phyloP scores from a whole-genome alignment of 352 stramenopile genomes.

The Globisporangium middletonii region DNA sequence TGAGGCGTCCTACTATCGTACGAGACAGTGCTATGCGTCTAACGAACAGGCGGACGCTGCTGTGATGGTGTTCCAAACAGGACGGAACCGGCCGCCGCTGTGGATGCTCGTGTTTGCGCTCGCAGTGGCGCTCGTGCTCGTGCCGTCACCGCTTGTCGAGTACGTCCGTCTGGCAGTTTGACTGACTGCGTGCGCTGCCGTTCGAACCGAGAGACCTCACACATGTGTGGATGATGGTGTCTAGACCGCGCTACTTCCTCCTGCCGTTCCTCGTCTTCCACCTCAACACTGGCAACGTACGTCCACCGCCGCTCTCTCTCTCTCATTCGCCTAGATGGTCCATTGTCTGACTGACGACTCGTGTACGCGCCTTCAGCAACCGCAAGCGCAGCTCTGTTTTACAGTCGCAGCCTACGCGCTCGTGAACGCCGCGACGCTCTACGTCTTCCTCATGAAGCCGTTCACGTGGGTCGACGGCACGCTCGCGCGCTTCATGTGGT shows the following conservation, averaged over 20 bases:
- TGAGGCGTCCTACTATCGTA: background rate
- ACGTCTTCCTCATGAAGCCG: conserved; percentile 63
- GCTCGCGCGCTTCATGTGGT: conserved; percentile 87
- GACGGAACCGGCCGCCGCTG: conserved; percentile 46
- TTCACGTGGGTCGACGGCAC: conserved; percentile 79
- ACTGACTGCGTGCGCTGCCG: too few relatives aligned
- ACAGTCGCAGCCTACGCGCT: conserved; percentile 40
- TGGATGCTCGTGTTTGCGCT: conserved; percentile 73
- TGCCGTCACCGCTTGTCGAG: conserved; percentile 87
- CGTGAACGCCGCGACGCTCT: conserved; percentile 64
- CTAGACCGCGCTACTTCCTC: conserved; percentile 77
- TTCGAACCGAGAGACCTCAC: background rate
- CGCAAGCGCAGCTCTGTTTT: conserved; percentile 26
- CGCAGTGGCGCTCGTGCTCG: conserved; percentile 73
- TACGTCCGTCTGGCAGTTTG: conserved; percentile 26
- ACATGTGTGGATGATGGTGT: conserved; percentile 1
- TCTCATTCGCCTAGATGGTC: background rate
- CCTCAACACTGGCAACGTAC: conserved; percentile 64
- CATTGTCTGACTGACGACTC: background rate
- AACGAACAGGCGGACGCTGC: too few relatives aligned
- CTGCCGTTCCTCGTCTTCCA: conserved; percentile 77
- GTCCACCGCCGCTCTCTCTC: conserved; percentile 5
- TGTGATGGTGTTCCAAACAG: conserved; percentile 16
- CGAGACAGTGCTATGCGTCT: background rate
- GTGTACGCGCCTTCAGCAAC: conserved; percentile 34